These are phyloP conservation scores for Trichoderma aggressivum DNA, from an alignment of 2,329 filamentous ascomycete species.

Conservation along the genomic window DNA sequence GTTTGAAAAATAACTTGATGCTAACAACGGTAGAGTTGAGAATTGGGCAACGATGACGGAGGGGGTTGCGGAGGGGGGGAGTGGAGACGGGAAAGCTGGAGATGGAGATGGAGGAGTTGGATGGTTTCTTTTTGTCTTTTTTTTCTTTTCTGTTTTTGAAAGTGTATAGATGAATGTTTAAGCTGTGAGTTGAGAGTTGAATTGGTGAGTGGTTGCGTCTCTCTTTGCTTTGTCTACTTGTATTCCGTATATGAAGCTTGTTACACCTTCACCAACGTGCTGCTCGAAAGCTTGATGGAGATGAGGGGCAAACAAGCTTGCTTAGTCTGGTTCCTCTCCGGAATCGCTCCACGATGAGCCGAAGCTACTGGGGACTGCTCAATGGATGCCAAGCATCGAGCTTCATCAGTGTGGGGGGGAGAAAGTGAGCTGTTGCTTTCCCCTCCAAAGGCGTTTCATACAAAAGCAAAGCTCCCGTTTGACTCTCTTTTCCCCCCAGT, in stretches of 20 bases:
- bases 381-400: background rate
- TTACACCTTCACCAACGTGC: background rate
- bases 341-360: background rate
- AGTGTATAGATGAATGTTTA: background rate
- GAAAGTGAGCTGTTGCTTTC: background rate
- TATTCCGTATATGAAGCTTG: background rate
- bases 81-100: slow-evolving; percentile 4
- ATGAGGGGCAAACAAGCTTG: background rate
- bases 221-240: background rate
- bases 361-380: background rate
- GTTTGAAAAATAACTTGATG: background rate
- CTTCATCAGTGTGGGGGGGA: background rate
- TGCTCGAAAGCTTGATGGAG: background rate
- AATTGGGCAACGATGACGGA: slow-evolving; percentile 12
- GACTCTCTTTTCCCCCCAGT: background rate
- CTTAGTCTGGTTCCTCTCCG: background rate
- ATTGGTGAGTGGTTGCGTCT: background rate
- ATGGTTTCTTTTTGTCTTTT: background rate
- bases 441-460: background rate
- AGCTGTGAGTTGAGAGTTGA: background rate
- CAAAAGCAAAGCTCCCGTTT: background rate
- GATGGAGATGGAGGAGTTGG: background rate
- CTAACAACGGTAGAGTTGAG: background rate
- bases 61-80: slow-evolving; percentile 9
- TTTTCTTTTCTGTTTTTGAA: background rate